phyloP scores from a whole-genome alignment of 352 stramenopile species.

The Nothophytophthora sp. region DNA sequence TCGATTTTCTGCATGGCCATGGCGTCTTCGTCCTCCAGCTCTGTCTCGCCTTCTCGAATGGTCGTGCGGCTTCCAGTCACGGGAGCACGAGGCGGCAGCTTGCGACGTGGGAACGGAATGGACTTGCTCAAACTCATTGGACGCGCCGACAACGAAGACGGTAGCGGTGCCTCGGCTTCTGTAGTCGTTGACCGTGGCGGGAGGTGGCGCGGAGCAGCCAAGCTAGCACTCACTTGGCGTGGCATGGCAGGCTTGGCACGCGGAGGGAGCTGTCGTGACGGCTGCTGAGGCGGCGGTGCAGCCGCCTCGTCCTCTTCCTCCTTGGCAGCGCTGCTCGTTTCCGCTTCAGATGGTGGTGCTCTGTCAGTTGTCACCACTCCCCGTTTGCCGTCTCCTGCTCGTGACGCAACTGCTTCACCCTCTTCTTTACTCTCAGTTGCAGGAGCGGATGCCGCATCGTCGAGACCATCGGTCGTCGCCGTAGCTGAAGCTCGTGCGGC shows the following conservation, averaged over 20 bases:
- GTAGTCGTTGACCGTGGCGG: slow-evolving; percentile 16
- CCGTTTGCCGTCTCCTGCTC: slow-evolving; percentile 53
- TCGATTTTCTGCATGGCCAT: slow-evolving; percentile 68
- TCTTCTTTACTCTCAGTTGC: no score
- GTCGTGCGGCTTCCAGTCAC: slow-evolving; percentile 16
- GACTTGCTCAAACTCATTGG: slow-evolving; percentile 86
- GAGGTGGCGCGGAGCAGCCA: slow-evolving; percentile 20
- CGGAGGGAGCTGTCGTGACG: slow-evolving; percentile 9
- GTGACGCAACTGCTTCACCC: slow-evolving; percentile 56
- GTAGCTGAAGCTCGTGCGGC: no score
- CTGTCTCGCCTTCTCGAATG: no score
- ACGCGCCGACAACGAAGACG: slow-evolving; percentile 57
- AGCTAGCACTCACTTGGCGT: slow-evolving; percentile 23
- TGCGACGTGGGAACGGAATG: slow-evolving; percentile 60
- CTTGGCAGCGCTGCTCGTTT: no score
- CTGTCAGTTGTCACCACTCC: no score
- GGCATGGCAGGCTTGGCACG: slow-evolving; percentile 14
- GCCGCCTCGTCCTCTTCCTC: slow-evolving; percentile 12
- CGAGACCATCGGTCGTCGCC: no score
- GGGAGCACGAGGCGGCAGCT: slow-evolving; percentile 28
- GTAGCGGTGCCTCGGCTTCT: slow-evolving; percentile 34
- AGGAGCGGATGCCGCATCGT: no score
- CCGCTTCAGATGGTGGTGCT: slow-evolving; percentile 82
- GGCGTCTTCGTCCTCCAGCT: slow-evolving; percentile 48
- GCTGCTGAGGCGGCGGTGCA: slow-evolving; percentile 1